Base-by-base conservation (phyloP, 352 stramenopile species). In the Phytophthora idaei region DNA sequence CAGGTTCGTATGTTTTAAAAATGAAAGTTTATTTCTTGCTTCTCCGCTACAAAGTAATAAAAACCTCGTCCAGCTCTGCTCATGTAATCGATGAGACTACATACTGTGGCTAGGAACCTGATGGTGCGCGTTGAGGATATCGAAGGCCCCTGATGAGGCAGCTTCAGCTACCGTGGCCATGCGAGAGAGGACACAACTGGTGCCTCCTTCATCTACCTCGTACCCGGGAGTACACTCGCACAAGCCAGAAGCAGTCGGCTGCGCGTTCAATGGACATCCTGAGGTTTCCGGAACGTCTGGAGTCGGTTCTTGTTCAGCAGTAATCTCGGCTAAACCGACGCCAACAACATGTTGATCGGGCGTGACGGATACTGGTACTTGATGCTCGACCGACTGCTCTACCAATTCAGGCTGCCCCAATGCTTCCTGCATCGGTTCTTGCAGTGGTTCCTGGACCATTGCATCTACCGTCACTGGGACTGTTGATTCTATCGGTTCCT, bases 141-240 rank as follows among this genome's bases (percentile, higher is more conserved):
- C 66, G 29, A 73, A 73, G 15, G 46, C 28, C 3, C 47, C 36
- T 37, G 65, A 50, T 36, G 65, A 49, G 29, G 47, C 46, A 53
- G 47, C 60, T 73, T 69, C 52, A 27, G 52, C 41, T 7, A 48
- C 51, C 2, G 66, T 69, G 9, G 15, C 11, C 53, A 73, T 66
- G 14, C 46, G 52, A 7, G 64, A 62, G 10, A 77, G 66, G 5
- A 87, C 73, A n/a, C 79, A 89, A 36, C 27, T 57, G 15, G 47
- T 69, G 4, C 57, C 74, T 25, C 56, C 17, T 25, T 47, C 31
- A 31, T 78, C 81, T 3, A 71, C 42, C 25, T 77, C 67, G 48
- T 78, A 90, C 2, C 73, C 78, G 10, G 41, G 56, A 8, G 77
- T 57, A 45, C 80, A 87, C 57, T 85, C 80, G 51, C 80, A 89